Evolutionary conservation across 169 alveolate genomes (phyloP).

Genomic region (Eimeria nieschulzi): DNA sequence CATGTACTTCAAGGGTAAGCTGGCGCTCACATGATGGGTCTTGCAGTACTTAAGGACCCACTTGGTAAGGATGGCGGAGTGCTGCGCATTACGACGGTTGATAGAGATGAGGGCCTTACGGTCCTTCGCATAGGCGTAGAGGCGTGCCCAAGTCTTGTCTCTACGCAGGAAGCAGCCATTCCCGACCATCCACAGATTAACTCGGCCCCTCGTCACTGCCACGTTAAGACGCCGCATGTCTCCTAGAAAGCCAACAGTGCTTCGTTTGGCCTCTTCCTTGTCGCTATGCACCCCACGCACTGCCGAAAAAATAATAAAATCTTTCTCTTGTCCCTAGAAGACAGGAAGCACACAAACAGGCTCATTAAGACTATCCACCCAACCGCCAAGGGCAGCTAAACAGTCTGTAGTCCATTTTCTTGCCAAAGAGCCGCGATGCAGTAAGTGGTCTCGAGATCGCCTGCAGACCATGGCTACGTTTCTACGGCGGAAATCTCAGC

Average conservation of each 20-base stretch:
- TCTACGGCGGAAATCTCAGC: no score
- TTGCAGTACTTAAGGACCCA: constrained; percentile 73
- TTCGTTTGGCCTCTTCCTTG: constrained; percentile 55
- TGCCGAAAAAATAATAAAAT: constrained; percentile 72
- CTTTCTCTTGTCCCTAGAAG: constrained; percentile 80
- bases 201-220: constrained; percentile 80
- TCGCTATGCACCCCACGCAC: constrained; percentile 74
- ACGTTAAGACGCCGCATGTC: constrained; percentile 80
- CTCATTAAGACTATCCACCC: neutral
- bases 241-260: constrained; percentile 77
- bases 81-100: constrained; percentile 56
- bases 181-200: constrained; percentile 75
- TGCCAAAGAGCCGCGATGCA: no score
- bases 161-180: constrained; percentile 77
- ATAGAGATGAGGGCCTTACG: constrained; percentile 69
- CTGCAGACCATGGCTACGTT: neutral
- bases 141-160: constrained; percentile 75
- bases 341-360: neutral
- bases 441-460: neutral
- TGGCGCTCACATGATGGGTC: constrained; percentile 62
- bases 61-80: constrained; percentile 60
- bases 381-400: no score
- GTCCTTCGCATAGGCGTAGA: constrained; percentile 69
- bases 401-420: no score
- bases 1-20: neutral